Evolutionary conservation across 352 stramenopile genomes (phyloP), one percentile per base, ranked within the genome.

Genomic region (Aphanomyces invadans): DNA sequence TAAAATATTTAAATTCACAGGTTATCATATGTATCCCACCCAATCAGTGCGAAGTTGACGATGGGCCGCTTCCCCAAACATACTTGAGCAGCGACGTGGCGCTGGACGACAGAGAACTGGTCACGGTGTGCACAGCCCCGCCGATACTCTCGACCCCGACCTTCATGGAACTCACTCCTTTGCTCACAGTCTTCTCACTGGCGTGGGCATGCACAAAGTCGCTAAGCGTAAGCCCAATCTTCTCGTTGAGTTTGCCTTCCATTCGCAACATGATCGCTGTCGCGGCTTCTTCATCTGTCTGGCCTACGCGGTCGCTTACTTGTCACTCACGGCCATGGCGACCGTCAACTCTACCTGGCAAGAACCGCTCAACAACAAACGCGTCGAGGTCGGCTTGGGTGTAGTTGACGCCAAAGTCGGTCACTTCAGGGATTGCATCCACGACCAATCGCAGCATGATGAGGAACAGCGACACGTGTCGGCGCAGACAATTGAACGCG

Each of bases 61-160:
- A 33, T 19, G 49, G 29, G 21, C 19, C 12, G 12, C 64, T 62
- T n/a, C 80, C 84, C 82, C 82, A 93, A 71, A 93, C 80, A 74
- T 90, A 93, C 65, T 89, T 91, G 70, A 89, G 88, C 38, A 93
- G 81, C 38, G 84, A 90, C n/a, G 79, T 87, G 31, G 84, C 84
- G 38, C 84, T 74, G 49, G 71, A 89, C 10, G 79, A 81, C 26
- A 93, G 71, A 5, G 84, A 93, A 53, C 76, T 91, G 29, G 84
- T 82, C 17, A 93, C 84, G 0, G 82, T 90, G 23, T 81, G 89
- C 26, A 93, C 84, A 0, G 84, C 87, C 46, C 78, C 78, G 32
- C 86, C 80, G 12, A 88, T 76, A 48, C 76, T 77, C 59, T 90
- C 83, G 21, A 90, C 84, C 25, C 84, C 84, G 42, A 92, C 83